These are phyloP conservation scores for Metschnikowia kunwiensis DNA, from an alignment of 805 yeast species.

Conservation along the genomic window DNA sequence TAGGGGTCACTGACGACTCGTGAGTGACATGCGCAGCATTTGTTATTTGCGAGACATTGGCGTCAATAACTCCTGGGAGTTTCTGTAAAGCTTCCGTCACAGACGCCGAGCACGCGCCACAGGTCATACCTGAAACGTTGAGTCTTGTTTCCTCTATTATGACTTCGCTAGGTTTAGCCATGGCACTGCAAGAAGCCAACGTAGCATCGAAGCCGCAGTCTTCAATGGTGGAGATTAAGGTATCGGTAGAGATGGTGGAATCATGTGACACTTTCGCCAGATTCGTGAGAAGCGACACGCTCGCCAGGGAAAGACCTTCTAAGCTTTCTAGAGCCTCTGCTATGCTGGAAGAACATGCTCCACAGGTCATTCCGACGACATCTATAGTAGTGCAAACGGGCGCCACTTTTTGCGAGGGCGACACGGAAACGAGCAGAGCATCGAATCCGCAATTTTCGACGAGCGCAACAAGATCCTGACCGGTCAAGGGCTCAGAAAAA, in stretches of 20 bases:
- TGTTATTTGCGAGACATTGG: constrained; percentile 69
- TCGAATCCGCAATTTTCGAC: constrained; percentile 20
- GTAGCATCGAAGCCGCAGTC: constrained; percentile 32
- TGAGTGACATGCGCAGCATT: constrained; percentile 66
- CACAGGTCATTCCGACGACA: constrained; percentile 20
- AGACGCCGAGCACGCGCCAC: constrained; percentile 77
- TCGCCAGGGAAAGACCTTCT: constrained; percentile 12
- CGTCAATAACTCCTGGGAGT: constrained; percentile 50
- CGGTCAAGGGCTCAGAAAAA: constrained; percentile 3
- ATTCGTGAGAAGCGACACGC: constrained; percentile 18
- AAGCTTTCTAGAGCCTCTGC: constrained; percentile 16
- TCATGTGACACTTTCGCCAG: constrained; percentile 13
- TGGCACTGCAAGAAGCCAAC: constrained; percentile 3
- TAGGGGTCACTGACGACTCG: constrained; percentile 29
- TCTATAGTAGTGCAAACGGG: constrained; percentile 2
- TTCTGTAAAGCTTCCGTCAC: constrained; percentile 53
- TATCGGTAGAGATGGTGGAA: constrained; percentile 3
- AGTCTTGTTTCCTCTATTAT: constrained; percentile 19
- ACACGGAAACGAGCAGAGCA: constrained; percentile 10
- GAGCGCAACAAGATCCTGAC: constrained; percentile 6
- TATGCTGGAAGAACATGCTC: constrained; percentile 18
- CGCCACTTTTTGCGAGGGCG: background rate
- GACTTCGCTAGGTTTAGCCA: background rate
- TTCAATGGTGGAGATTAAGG: constrained; percentile 21
- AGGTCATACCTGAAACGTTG: constrained; percentile 79